phyloP scores from a whole-genome alignment of 2,329 filamentous ascomycete genomes.

The Diaporthe sp. region DNA sequence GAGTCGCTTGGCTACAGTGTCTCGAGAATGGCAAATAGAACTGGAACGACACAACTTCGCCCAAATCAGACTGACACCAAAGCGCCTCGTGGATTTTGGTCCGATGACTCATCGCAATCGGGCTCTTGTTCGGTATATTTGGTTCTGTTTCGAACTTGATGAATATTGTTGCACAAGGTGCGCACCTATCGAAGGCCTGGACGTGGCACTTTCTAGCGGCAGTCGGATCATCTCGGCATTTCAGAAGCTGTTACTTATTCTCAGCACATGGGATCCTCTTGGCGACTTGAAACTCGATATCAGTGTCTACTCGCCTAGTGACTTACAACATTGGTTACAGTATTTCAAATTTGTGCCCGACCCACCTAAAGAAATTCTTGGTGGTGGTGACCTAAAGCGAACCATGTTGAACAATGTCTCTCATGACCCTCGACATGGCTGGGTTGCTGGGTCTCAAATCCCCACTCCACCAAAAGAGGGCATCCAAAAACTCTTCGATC shows the following conservation, averaged over 20 bases:
- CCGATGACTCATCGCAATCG: slow-evolving; percentile 49
- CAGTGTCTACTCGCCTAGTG: slow-evolving; percentile 50
- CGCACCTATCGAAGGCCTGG: slow-evolving; percentile 32
- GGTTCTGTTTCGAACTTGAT: slow-evolving; percentile 50
- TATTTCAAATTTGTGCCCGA: slow-evolving; percentile 50
- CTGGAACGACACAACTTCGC: slow-evolving; percentile 51
- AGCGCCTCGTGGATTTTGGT: slow-evolving; percentile 48
- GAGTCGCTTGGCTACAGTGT: slow-evolving; percentile 49
- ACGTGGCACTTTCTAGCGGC: slow-evolving; percentile 36
- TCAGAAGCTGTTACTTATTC: slow-evolving; percentile 46
- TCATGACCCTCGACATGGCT: slow-evolving; percentile 45
- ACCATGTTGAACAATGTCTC: slow-evolving; percentile 36
- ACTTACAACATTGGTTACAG: slow-evolving; percentile 50
- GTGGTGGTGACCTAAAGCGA: slow-evolving; percentile 30
- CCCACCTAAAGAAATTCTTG: slow-evolving; percentile 27
- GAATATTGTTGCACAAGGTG: slow-evolving; percentile 48
- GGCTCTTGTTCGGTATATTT: slow-evolving; percentile 48
- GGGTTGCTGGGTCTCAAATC: slow-evolving; percentile 43
- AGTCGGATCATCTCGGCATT: slow-evolving; percentile 44
- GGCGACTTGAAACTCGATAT: slow-evolving; percentile 50
- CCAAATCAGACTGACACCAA: slow-evolving; percentile 50
- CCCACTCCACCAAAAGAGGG: slow-evolving; percentile 38
- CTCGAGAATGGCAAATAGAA: slow-evolving; percentile 50
- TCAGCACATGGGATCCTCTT: slow-evolving; percentile 48
- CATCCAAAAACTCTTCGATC: slow-evolving; percentile 45